Evolutionary conservation across 176 grass and related monocot species (phyloP).

Genomic region (Carex pumila): DNA sequence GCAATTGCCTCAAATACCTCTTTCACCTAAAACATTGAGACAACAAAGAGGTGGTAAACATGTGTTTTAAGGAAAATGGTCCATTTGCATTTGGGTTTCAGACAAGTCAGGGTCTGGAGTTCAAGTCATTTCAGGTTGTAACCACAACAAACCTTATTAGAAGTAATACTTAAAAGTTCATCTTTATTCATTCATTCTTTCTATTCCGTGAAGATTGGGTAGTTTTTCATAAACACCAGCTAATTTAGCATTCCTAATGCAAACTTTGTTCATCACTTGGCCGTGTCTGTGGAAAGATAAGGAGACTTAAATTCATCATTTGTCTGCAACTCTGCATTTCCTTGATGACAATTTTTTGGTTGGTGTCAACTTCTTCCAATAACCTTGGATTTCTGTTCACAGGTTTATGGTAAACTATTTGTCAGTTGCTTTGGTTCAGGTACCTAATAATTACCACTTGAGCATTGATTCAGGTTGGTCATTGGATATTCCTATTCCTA

Average conservation of each 20-base stretch:
- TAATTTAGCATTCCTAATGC: neutral
- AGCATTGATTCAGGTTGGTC: neutral
- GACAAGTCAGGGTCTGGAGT: neutral
- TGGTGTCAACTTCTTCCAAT: neutral
- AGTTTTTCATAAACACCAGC: neutral
- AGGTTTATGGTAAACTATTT: neutral
- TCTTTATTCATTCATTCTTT: neutral
- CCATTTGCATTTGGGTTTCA: neutral
- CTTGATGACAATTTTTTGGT: neutral
- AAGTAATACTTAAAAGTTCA: neutral
- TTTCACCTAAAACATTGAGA: slow-evolving; percentile 62
- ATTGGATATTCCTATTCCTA: neutral
- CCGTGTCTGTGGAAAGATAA: neutral
- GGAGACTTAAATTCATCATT: neutral
- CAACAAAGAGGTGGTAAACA: neutral
- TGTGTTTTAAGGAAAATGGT: neutral
- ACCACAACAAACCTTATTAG: neutral
- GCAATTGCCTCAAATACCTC: slow-evolving; percentile 88
- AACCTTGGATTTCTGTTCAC: neutral
- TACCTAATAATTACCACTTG: neutral
- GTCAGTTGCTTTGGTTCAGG: neutral
- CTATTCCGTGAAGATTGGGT: neutral
- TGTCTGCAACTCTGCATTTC: neutral
- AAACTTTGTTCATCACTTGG: neutral
- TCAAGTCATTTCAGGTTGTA: neutral